These are phyloP conservation scores for Pelargonium fulgidum DNA, from an alignment of 441 rosid genomes.

Conservation along the genomic window DNA sequence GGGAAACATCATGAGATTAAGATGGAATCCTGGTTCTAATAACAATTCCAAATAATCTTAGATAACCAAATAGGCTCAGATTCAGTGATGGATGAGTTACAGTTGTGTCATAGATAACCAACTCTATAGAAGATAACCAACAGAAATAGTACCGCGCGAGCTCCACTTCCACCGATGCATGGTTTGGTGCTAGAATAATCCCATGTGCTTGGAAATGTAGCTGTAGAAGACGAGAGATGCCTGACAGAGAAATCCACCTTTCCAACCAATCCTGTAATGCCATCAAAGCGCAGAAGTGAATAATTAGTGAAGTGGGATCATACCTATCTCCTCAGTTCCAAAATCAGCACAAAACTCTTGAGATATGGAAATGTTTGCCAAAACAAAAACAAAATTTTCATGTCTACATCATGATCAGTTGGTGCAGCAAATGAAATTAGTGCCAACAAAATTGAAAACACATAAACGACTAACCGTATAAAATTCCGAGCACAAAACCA, in stretches of 20 bases:
- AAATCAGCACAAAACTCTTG: too few species aligned
- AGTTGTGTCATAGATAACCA: neutral
- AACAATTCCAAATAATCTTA: neutral
- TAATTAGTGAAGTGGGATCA: neutral
- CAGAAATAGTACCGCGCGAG: constrained; percentile 46
- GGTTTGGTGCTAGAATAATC: constrained; percentile 49
- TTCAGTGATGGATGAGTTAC: too few species aligned
- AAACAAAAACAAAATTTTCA: too few species aligned
- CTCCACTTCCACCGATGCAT: constrained; percentile 50
- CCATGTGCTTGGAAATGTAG: constrained; percentile 68
- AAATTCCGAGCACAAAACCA: constrained; percentile 78
- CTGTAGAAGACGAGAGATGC: constrained; percentile 76
- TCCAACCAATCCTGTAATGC: constrained; percentile 64
- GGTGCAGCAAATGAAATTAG: neutral
- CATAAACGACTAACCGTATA: constrained; percentile 60
- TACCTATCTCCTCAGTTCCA: neutral
- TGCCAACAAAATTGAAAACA: too few species aligned
- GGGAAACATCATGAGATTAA: constrained; percentile 6
- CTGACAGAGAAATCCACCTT: constrained; percentile 94
- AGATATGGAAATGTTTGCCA: too few species aligned
- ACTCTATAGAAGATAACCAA: neutral
- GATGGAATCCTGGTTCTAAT: neutral
- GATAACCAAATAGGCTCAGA: too few species aligned
- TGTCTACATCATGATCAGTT: too few species aligned
- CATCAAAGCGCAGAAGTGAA: constrained; percentile 14